Percentiles rank a stretch among this genome's conserved stretches.
phyloP scores from a whole-genome alignment of 345 rosid genomes.

The Eucalyptus globulus region DNA sequence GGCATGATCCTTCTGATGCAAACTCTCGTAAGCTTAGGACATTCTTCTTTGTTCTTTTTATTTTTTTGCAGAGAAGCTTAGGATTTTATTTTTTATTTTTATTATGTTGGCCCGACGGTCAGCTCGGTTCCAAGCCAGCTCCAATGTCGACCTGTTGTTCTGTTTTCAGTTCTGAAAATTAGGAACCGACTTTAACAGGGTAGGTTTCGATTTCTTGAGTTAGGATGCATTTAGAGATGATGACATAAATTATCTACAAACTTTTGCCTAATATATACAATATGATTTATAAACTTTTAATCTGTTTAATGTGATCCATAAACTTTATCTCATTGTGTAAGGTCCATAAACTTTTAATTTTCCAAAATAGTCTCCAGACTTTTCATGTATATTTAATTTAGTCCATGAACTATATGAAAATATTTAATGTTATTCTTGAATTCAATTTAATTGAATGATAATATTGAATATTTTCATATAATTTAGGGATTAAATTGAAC shows the following conservation, averaged over 20 bases:
- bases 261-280: too few relatives aligned
- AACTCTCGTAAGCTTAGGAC: neutral
- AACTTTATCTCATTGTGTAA: rapidly evolving
- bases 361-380: rapidly evolving
- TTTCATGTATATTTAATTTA: rapidly evolving
- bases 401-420: rapidly evolving
- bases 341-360: rapidly evolving
- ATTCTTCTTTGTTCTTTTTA: too few relatives aligned
- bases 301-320: rapidly evolving
- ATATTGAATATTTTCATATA: rapidly evolving
- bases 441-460: too few relatives aligned
- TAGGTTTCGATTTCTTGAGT: too few relatives aligned
- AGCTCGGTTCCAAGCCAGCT: too few relatives aligned
- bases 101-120: too few relatives aligned
- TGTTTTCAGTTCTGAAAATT: rapidly evolving
- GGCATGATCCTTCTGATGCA: neutral
- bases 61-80: neutral
- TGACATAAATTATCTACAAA: too few relatives aligned
- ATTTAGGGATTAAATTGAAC: rapidly evolving
- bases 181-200: rapidly evolving
- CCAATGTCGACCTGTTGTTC: rapidly evolving
- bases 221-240: too few relatives aligned
- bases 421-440: too few relatives aligned
- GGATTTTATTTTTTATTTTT: neutral
- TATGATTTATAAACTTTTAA: rapidly evolving